phyloP scores from a whole-genome alignment of 495 filamentous ascomycete species.

The Tuber microsphaerosporum region DNA sequence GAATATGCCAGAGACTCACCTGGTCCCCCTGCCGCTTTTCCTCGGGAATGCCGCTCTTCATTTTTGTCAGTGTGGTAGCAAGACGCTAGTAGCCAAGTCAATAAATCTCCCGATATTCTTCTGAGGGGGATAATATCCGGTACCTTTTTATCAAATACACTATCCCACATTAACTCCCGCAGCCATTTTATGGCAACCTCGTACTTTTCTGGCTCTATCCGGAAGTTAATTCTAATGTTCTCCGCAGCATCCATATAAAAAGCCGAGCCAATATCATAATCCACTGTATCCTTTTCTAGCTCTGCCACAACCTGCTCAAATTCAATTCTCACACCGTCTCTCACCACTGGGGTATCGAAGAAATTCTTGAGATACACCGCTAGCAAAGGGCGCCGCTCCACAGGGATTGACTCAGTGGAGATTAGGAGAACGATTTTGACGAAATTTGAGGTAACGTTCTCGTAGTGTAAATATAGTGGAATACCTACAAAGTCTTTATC shows the following conservation, averaged over 20 bases:
- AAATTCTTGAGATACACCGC: conserved; percentile 81
- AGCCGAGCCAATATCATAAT: conserved; percentile 63
- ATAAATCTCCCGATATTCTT: neutral
- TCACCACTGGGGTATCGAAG: conserved; percentile 80
- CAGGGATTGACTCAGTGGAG: conserved; percentile 64
- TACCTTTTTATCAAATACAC: conserved; percentile 62
- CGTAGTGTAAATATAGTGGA: conserved; percentile 93
- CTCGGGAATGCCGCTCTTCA: conserved; percentile 87
- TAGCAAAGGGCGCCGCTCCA: conserved; percentile 70
- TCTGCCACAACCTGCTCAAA: conserved; percentile 89
- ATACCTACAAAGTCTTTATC: conserved; percentile 58
- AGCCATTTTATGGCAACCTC: conserved; percentile 75
- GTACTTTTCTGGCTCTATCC: conserved; percentile 85
- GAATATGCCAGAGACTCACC: conserved; percentile 38
- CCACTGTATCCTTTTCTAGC: conserved; percentile 83
- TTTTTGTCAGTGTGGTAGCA: conserved; percentile 72
- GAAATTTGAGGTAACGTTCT: conserved; percentile 84
- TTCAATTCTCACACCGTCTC: conserved; percentile 67
- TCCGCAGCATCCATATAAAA: conserved; percentile 66
- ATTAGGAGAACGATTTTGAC: conserved; percentile 72
- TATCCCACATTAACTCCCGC: conserved; percentile 73
- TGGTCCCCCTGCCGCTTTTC: conserved; percentile 78
- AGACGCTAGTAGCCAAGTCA: conserved; percentile 48
- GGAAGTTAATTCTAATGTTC: conserved; percentile 69
- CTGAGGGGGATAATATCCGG: neutral